These are phyloP conservation scores for Paxillus involutus DNA, from an alignment of 768 basidiomycete species.

Conservation along the genomic window DNA sequence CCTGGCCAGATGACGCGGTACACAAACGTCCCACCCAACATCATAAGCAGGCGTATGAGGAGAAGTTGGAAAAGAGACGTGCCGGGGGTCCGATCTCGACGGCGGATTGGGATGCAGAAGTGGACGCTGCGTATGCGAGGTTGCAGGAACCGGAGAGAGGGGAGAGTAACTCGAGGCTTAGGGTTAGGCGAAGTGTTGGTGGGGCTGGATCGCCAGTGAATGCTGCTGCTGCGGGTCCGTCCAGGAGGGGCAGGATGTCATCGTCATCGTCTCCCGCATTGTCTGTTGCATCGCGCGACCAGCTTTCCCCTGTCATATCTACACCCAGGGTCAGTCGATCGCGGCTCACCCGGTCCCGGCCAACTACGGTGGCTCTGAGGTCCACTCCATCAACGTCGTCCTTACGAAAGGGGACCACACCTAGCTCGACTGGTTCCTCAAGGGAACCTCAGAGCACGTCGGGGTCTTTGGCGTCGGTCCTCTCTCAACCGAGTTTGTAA, in stretches of 20 bases:
- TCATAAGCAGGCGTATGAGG: slow-evolving; percentile 43
- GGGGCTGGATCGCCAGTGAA: slow-evolving; percentile 7
- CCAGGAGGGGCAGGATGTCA: slow-evolving; percentile 1
- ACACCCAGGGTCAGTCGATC: slow-evolving; percentile 8
- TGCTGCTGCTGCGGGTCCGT: neutral
- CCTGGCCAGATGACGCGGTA: slow-evolving; percentile 42
- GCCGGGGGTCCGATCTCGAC: slow-evolving; percentile 9
- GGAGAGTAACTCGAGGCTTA: slow-evolving; percentile 21
- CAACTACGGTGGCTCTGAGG: neutral
- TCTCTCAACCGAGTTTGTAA: slow-evolving; percentile 23
- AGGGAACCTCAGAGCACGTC: neutral
- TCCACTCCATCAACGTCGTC: neutral
- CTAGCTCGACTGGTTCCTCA: slow-evolving; percentile 14
- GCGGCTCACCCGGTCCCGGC: neutral
- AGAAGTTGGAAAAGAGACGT: slow-evolving; percentile 35
- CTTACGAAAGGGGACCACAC: slow-evolving; percentile 9
- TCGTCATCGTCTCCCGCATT: slow-evolving; percentile 11
- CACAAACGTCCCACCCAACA: slow-evolving; percentile 43
- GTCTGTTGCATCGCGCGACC: slow-evolving; percentile 9
- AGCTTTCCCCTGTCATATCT: slow-evolving; percentile 12
- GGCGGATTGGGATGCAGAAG: slow-evolving; percentile 26
- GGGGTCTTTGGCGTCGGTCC: slow-evolving; percentile 13
- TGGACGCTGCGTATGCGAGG: slow-evolving; percentile 17
- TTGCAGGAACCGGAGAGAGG: slow-evolving; percentile 28
- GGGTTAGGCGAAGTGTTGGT: slow-evolving; percentile 16